A percentile compares a stretch with the other conserved stretches of the same genome.
These are phyloP conservation scores for Gymnopilus junonius DNA, from an alignment of 768 basidiomycete species.

Conservation along the genomic window DNA sequence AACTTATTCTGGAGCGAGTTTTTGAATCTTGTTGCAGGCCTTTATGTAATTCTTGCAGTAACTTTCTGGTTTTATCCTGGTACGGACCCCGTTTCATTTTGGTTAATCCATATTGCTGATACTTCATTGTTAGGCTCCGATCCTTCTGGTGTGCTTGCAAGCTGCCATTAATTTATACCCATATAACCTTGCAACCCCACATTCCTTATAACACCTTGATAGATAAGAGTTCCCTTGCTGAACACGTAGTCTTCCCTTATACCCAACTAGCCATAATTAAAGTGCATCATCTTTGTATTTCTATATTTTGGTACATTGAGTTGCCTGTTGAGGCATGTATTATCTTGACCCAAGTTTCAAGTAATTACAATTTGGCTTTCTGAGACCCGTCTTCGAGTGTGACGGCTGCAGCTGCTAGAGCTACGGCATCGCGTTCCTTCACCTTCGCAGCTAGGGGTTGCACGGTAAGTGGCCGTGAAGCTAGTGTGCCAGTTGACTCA, in stretches of 20 bases:
- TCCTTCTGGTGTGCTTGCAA: slow-evolving; percentile 31
- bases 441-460: slow-evolving; percentile 72
- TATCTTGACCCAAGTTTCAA: background rate
- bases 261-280: background rate
- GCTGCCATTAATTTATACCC: slow-evolving; percentile 24
- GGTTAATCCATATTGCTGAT: background rate
- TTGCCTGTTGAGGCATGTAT: background rate
- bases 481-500: slow-evolving; percentile 44
- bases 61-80: slow-evolving; percentile 69
- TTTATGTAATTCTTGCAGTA: slow-evolving; percentile 75
- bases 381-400: slow-evolving; percentile 57
- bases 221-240: background rate
- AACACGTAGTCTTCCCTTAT: background rate
- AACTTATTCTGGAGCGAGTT: background rate
- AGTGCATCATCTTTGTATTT: background rate
- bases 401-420: slow-evolving; percentile 80
- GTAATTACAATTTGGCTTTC: slow-evolving; percentile 63
- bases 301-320: background rate
- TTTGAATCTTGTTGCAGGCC: slow-evolving; percentile 37
- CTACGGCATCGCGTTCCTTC: slow-evolving; percentile 78
- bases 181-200: background rate
- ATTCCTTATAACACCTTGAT: background rate
- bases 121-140: slow-evolving; percentile 30
- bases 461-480: background rate
- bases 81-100: slow-evolving; percentile 15